Conservation (phyloP, 2,329 filamentous ascomycete species). For the Ceratocystis huliohia region DNA sequence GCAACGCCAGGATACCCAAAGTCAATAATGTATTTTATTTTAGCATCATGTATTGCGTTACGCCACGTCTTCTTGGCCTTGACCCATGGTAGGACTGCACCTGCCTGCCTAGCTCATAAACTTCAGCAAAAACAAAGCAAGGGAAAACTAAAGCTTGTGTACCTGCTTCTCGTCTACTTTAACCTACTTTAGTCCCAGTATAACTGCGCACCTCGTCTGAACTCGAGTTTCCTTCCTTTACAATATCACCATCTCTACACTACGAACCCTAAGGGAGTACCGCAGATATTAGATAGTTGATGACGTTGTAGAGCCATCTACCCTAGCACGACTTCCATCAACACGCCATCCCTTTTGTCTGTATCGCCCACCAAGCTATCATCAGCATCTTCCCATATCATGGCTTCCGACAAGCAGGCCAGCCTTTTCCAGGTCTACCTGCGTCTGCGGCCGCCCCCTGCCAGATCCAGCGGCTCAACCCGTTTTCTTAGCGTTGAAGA, state of each 20-base stretch:
- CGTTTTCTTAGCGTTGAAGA: slow-evolving; percentile 70
- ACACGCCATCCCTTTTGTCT: neutral
- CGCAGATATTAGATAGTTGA: neutral
- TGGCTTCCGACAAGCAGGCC: slow-evolving; percentile 21
- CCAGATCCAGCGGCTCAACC: slow-evolving; percentile 33
- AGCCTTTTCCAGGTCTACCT: slow-evolving; percentile 85
- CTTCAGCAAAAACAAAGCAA: slow-evolving; percentile 5
- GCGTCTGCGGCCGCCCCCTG: slow-evolving; percentile 56
- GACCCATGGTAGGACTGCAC: neutral
- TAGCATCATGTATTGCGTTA: neutral
- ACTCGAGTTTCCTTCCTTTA: neutral
- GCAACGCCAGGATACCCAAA: neutral
- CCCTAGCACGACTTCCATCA: neutral
- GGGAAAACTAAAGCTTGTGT: neutral
- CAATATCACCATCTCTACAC: neutral
- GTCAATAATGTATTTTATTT: neutral
- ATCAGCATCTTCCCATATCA: neutral
- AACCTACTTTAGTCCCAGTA: neutral
- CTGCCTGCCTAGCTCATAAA: neutral
- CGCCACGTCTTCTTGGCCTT: neutral
- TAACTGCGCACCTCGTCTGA: neutral
- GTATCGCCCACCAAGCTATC: neutral
- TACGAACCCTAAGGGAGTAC: neutral
- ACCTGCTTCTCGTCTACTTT: neutral
- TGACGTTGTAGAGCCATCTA: neutral